Evolutionary conservation across 2,329 filamentous ascomycete species (phyloP), one percentile per base, ranked within the genome.

Genomic region (Cladosporium sp.): DNA sequence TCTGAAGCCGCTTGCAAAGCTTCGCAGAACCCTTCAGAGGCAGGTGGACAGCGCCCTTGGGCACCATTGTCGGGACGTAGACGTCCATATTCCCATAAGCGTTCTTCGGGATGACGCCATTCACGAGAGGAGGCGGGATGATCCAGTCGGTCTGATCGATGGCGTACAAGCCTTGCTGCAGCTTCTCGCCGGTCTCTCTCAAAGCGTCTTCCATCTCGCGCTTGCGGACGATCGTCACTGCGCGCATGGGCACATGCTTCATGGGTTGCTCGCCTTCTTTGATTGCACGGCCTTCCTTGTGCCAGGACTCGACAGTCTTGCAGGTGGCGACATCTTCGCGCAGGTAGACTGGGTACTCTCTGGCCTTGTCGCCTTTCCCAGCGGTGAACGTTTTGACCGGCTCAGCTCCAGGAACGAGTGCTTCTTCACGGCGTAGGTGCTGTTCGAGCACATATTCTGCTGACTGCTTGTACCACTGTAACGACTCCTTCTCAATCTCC

Each of bases 61-160:
- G 95, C 29, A 96, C 89, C 95, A 99, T 98, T 68, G 92, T 93
- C 46, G 92, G 90, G 0, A 91, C 93, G 76, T 96, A 99, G 64
- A 97, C 87, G 76, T 99, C 95, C 68, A 99, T 98, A 71, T 99
- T 99, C 10, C 94, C 94, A 72, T 94, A 99, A 40, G 89, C 88
- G 72, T 99, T 99, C 78, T 95, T 96, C 0, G 95, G 95, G 67
- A 98, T 97, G 16, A 91, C 79, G 0, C 94, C 94, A 72, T 97
- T 86, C 67, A 87, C 78, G 61, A 76, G 76, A 65, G 97, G 96
- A 0, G 93, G 93, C 1, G 94, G 94, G 65, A 97, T 94, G 75
- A 98, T 98, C 88, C 92, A 97, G 64, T 96, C 91, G 0, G 95
- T 99, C 78, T 99, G 95, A 10, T 91, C 88, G 65, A 85, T 82